phyloP scores from a whole-genome alignment of 1,284 basidiomycete genomes.

The Macrocystidia cucumis region DNA sequence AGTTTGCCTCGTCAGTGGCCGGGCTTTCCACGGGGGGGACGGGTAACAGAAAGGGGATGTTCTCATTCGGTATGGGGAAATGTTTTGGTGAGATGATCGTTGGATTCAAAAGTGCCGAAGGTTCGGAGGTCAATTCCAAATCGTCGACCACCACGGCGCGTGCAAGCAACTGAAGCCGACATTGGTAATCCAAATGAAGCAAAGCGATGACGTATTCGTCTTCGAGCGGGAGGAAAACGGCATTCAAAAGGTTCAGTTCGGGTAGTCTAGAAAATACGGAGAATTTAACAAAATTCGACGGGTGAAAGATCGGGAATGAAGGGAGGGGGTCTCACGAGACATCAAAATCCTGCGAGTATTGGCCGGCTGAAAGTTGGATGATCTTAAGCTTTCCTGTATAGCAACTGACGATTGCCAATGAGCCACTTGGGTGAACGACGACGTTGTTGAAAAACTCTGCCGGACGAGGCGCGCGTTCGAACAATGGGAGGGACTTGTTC shows the following conservation, averaged over 20 bases:
- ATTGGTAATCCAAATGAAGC: conserved; percentile 59
- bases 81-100: conserved; percentile 30
- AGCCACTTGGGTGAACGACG: conserved; percentile 52
- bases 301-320: not conserved
- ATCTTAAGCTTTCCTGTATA: conserved; percentile 65
- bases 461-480: conserved; percentile 44
- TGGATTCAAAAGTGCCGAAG: conserved; percentile 39
- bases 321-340: conserved; percentile 41
- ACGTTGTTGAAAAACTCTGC: conserved; percentile 66
- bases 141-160: conserved; percentile 46
- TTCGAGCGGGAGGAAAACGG: conserved; percentile 54
- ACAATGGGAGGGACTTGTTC: conserved; percentile 38
- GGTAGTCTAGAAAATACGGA: conserved; percentile 41
- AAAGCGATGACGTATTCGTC: conserved; percentile 57
- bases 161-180: conserved; percentile 50
- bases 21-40: conserved; percentile 25
- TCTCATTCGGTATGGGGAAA: conserved; percentile 31
- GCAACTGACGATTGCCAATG: conserved; percentile 51
- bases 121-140: conserved; percentile 43
- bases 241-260: conserved; percentile 68
- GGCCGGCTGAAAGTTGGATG: conserved; percentile 44
- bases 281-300: not conserved
- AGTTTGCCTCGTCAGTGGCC: conserved; percentile 23
- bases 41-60: conserved; percentile 36
- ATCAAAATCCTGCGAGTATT: conserved; percentile 51